These are phyloP conservation scores for Mangifera indica DNA, from an alignment of 345 rosid species.

Conservation along the genomic window DNA sequence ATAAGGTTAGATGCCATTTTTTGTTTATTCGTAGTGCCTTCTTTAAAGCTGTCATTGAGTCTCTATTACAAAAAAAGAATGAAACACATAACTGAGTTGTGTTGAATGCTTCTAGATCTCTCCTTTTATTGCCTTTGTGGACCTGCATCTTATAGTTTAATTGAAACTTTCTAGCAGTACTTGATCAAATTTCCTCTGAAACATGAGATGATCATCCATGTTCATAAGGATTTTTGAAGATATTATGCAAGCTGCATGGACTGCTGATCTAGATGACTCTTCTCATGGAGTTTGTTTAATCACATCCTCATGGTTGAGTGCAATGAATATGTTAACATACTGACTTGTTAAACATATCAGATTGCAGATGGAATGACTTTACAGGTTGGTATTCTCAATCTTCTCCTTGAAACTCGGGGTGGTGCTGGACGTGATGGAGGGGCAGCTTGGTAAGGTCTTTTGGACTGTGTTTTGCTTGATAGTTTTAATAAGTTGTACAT, in stretches of 20 bases:
- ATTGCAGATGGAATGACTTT: conserved; percentile 99
- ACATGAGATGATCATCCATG: not conserved
- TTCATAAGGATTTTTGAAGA: not conserved
- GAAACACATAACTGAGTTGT: not conserved
- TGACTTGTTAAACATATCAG: conserved; percentile 42
- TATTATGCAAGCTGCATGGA: not conserved
- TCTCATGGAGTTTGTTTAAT: not conserved
- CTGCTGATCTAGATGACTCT: not conserved
- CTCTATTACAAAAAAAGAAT: too few species aligned
- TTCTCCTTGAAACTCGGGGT: conserved; percentile 90
- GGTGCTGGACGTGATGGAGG: conserved; percentile 64
- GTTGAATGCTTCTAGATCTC: not conserved
- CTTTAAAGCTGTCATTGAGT: not conserved
- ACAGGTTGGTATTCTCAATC: conserved; percentile 83
- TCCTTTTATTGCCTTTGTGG: not conserved
- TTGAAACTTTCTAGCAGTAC: not conserved
- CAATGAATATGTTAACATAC: conserved; percentile 14
- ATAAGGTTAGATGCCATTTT: conserved; percentile 63
- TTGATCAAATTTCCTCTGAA: not conserved
- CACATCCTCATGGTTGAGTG: not conserved
- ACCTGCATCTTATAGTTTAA: not conserved
- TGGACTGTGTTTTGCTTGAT: not conserved
- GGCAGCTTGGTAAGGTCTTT: conserved; percentile 81
- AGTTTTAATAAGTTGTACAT: not conserved
- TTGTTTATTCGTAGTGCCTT: conserved; percentile 1